These are phyloP conservation scores for Lentinula guzmanii DNA, from an alignment of 768 basidiomycete genomes.

Conservation along the genomic window DNA sequence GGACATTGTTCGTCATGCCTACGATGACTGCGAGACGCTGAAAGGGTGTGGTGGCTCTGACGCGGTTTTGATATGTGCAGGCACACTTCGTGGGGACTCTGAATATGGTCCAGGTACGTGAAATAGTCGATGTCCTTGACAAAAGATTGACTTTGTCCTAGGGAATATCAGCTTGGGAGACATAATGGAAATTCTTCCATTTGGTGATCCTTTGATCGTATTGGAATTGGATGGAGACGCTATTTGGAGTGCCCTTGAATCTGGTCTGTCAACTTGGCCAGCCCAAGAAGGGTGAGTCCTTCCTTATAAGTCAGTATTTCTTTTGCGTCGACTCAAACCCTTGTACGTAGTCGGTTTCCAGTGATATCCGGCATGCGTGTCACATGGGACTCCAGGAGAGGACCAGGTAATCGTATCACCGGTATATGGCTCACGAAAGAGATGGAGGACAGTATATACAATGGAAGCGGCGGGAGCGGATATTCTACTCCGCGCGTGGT, in stretches of 20 bases:
- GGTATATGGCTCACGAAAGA: constrained; percentile 60
- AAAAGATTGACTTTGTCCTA: constrained; percentile 16
- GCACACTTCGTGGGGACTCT: constrained; percentile 82
- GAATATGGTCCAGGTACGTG: constrained; percentile 71
- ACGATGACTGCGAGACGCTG: constrained; percentile 62
- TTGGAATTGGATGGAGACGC: constrained; percentile 72
- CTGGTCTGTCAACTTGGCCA: constrained; percentile 70
- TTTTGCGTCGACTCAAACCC: background rate
- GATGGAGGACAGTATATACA: constrained; percentile 22
- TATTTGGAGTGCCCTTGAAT: constrained; percentile 78
- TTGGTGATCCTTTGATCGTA: constrained; percentile 80
- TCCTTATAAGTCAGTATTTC: constrained; percentile 4
- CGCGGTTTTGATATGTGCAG: constrained; percentile 76
- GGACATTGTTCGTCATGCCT: constrained; percentile 78
- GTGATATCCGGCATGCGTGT: constrained; percentile 80
- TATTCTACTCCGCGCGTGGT: constrained; percentile 25
- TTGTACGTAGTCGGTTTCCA: constrained; percentile 67
- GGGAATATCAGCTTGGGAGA: constrained; percentile 79
- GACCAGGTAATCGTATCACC: constrained; percentile 65
- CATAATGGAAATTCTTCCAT: constrained; percentile 84
- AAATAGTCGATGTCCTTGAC: background rate
- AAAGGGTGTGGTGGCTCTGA: constrained; percentile 64
- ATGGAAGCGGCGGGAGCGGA: constrained; percentile 15
- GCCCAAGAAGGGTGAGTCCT: constrained; percentile 76
- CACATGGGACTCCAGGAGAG: constrained; percentile 77